A percentile compares a stretch with the other conserved stretches of the same genome.
Conservation (phyloP, 2,329 filamentous ascomycete species). For the Aureobasidium pullulans region DNA sequence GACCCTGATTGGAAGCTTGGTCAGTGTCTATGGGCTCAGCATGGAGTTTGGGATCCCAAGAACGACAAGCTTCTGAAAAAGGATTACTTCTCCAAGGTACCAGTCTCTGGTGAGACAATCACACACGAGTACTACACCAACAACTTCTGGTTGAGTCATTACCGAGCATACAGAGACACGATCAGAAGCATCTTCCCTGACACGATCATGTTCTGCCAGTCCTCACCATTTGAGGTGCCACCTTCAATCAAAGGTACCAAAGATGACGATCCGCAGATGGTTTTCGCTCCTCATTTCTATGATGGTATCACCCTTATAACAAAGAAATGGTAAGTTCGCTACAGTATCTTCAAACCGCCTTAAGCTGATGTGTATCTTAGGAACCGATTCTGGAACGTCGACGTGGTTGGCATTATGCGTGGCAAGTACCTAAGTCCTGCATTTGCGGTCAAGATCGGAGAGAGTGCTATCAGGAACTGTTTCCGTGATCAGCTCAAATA, state of each 20-base stretch:
- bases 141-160: slow-evolving; percentile 83
- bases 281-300: slow-evolving; percentile 93
- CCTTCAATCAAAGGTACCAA: slow-evolving; percentile 77
- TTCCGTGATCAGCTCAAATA: slow-evolving; percentile 79
- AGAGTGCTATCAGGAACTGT: slow-evolving; percentile 89
- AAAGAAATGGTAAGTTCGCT: slow-evolving; percentile 67
- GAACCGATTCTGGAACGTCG: slow-evolving; percentile 94
- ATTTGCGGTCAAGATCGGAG: slow-evolving; percentile 87
- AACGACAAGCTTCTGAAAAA: slow-evolving; percentile 72
- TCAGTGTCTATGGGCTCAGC: slow-evolving; percentile 94
- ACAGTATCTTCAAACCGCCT: too few species aligned
- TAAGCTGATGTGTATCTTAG: slow-evolving; percentile 28
- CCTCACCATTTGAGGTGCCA: slow-evolving; percentile 84
- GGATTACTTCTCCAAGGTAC: slow-evolving; percentile 80
- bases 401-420: slow-evolving; percentile 84
- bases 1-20: slow-evolving; percentile 85
- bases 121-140: slow-evolving; percentile 85
- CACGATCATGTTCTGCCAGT: slow-evolving; percentile 84
- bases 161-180: slow-evolving; percentile 64
- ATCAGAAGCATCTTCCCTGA: slow-evolving; percentile 71
- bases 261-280: slow-evolving; percentile 84
- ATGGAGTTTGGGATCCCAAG: slow-evolving; percentile 84
- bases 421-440: slow-evolving; percentile 83
- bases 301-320: slow-evolving; percentile 95
- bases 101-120: slow-evolving; percentile 62